A percentile compares a stretch with the other conserved stretches of the same genome.
phyloP scores from a whole-genome alignment of 495 filamentous ascomycete species.

The Penicillium verhagenii region DNA sequence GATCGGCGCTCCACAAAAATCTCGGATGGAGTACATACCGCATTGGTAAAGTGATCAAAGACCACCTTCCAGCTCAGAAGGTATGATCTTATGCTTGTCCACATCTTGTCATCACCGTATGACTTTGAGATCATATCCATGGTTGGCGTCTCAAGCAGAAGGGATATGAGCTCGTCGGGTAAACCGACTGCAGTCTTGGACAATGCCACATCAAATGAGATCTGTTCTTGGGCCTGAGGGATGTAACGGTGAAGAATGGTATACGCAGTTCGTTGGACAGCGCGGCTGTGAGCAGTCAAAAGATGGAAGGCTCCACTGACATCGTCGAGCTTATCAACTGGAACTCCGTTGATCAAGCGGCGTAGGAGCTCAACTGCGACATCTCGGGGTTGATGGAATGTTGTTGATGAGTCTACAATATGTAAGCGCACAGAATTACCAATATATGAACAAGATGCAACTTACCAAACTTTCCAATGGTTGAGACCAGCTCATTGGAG shows the following conservation, averaged over 20 bases:
- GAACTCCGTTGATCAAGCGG: slow-evolving; percentile 59
- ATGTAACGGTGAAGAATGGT: slow-evolving; percentile 75
- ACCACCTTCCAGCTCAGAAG: slow-evolving; percentile 89
- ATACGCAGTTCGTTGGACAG: slow-evolving; percentile 79
- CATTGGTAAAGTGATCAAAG: slow-evolving; percentile 79
- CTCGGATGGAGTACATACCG: slow-evolving; percentile 43
- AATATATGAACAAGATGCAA: not conserved
- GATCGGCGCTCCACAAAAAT: not conserved
- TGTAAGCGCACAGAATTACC: slow-evolving; percentile 9
- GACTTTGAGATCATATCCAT: slow-evolving; percentile 49
- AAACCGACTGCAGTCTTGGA: slow-evolving; percentile 68
- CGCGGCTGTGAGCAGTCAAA: slow-evolving; percentile 69
- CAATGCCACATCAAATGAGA: slow-evolving; percentile 77
- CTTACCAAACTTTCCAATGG: slow-evolving; percentile 44
- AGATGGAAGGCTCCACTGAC: slow-evolving; percentile 65
- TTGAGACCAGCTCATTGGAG: slow-evolving; percentile 56
- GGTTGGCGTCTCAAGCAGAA: slow-evolving; percentile 55
- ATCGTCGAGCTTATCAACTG: slow-evolving; percentile 54
- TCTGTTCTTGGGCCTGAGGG: slow-evolving; percentile 71
- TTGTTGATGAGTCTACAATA: slow-evolving; percentile 43
- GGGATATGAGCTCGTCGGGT: slow-evolving; percentile 67
- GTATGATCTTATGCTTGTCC: slow-evolving; percentile 62
- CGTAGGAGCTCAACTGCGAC: slow-evolving; percentile 69
- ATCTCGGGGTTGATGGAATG: slow-evolving; percentile 60
- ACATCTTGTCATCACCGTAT: slow-evolving; percentile 38